Conservation (phyloP, 345 rosid species). For the Adansonia digitata region DNA sequence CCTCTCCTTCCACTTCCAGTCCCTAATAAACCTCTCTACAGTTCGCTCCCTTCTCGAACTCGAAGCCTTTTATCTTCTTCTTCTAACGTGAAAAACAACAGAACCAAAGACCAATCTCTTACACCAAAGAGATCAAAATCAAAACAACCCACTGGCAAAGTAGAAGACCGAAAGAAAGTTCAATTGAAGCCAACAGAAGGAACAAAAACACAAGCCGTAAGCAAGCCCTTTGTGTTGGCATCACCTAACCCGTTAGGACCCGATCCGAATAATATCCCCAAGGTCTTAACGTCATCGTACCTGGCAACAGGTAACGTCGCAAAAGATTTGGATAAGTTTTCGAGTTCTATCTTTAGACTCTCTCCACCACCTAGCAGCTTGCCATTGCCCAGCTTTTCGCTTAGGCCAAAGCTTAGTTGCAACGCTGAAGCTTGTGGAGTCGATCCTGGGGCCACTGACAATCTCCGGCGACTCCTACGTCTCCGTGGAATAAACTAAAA, state of each 20-base stretch:
- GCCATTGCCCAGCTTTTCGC: constrained; percentile 65
- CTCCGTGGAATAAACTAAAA: constrained; percentile 39
- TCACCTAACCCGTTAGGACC: constrained; percentile 31
- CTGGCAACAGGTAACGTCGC: constrained; percentile 1
- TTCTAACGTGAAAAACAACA: constrained; percentile 14
- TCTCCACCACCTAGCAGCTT: constrained; percentile 76
- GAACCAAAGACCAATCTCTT: constrained; percentile 28
- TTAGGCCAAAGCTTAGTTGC: constrained; percentile 54
- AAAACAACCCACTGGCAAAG: constrained; percentile 10
- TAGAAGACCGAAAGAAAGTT: constrained; percentile 10
- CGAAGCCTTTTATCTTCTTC: constrained; percentile 22
- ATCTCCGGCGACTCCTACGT: constrained; percentile 59
- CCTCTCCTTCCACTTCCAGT: constrained; percentile 72
- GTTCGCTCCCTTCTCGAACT: constrained; percentile 35
- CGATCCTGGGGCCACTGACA: constrained; percentile 55
- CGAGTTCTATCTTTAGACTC: constrained; percentile 31
- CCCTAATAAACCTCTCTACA: constrained; percentile 23
- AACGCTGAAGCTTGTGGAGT: constrained; percentile 41
- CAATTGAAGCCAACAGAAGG: constrained; percentile 1
- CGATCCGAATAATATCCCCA: constrained; percentile 40
- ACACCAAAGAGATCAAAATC: constrained; percentile 39
- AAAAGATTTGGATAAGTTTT: constrained; percentile 25
- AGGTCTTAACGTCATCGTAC: not conserved
- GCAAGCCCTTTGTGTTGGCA: constrained; percentile 6
- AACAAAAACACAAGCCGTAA: not conserved